Evolutionary conservation across 2,329 filamentous ascomycete genomes (phyloP), one percentile per base, ranked within the genome.

Genomic region (Rutstroemia sp.): DNA sequence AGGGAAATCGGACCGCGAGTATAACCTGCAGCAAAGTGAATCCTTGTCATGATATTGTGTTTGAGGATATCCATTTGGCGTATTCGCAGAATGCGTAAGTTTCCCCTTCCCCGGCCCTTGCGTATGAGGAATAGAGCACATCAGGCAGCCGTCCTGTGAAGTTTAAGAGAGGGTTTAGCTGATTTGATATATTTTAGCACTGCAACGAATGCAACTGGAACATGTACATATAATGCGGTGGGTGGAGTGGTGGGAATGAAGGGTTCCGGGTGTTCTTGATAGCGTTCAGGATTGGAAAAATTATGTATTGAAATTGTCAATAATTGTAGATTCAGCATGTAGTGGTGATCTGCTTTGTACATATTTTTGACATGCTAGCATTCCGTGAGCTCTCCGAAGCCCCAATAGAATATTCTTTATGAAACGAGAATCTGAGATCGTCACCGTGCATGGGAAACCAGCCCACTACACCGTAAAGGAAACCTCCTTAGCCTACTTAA

Each of bases 41-140:
- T 51, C 76, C 76, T 4, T 82, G 78, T 62, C 78, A 72, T 64
- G 73, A 77, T 60, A 77, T 81, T 57, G 68, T 69, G 3, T 75
- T 75, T 60, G 69, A 75, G 49, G 73, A 76, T 62, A 64, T 76
- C 23, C 65, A 65, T 4, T 55, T 71, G 3, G 59, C 64, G 17
- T 53, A 59, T 17, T 39, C 48, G 8, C 25, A 58, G 25, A 61
- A 60, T 46, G 60, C 19, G 42, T 46, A 23, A 23, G 42, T 46
- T 19, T 19, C 21, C 12, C 1, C 2, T 14, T 5, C 30, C 30
- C 9, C 9, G 12, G 10, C 30, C 12, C 30, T 12, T 34, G 30
- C 1, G 10, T 12, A 34, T 14, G 30, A 34, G 4, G 30, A 34
- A 34, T 34, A 34, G 30, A 10, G 30, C 4, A 34, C 30, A 34